A percentile compares a stretch with the other conserved stretches of the same genome.
Evolutionary conservation across 1,284 basidiomycete genomes (phyloP).

Genomic region (Chondrostereum purpureum): DNA sequence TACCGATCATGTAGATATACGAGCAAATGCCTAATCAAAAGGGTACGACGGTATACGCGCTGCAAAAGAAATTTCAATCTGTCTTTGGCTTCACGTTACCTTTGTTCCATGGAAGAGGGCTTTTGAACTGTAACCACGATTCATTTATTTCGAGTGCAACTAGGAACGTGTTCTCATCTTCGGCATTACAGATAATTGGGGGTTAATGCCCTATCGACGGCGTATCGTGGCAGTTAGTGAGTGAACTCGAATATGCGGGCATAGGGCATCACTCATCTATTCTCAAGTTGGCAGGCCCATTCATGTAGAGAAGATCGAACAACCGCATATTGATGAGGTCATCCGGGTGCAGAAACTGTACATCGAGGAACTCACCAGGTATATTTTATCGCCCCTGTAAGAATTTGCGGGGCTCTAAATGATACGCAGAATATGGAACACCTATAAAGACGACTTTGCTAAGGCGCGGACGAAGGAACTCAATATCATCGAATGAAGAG

Average conservation of each 20-base stretch:
- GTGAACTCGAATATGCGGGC: conserved; percentile 26
- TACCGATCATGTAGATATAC: conserved; percentile 61
- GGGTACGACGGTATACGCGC: conserved; percentile 80
- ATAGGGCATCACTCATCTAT: not conserved
- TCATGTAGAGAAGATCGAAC: conserved; percentile 67
- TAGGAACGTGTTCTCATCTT: not conserved
- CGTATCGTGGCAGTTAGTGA: conserved; percentile 91
- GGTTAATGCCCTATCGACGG: conserved; percentile 89
- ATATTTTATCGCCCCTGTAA: conserved; percentile 17
- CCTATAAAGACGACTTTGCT: conserved; percentile 86
- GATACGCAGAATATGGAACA: conserved; percentile 81
- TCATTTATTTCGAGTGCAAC: conserved; percentile 1
- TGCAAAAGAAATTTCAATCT: conserved; percentile 88
- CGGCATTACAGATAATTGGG: conserved; percentile 65
- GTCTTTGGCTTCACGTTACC: conserved; percentile 97
- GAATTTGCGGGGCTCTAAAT: conserved; percentile 1
- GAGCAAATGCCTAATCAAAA: conserved; percentile 93
- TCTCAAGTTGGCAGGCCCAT: conserved; percentile 81
- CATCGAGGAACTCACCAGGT: conserved; percentile 89
- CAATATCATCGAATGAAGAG: conserved; percentile 60
- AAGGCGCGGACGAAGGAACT: conserved; percentile 66
- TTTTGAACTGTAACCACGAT: conserved; percentile 83
- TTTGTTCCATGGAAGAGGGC: conserved; percentile 84
- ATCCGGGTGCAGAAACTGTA: conserved; percentile 79
- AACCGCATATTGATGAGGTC: conserved; percentile 79